Conservation (phyloP, 768 basidiomycete species). For the Collybia sordida region DNA sequence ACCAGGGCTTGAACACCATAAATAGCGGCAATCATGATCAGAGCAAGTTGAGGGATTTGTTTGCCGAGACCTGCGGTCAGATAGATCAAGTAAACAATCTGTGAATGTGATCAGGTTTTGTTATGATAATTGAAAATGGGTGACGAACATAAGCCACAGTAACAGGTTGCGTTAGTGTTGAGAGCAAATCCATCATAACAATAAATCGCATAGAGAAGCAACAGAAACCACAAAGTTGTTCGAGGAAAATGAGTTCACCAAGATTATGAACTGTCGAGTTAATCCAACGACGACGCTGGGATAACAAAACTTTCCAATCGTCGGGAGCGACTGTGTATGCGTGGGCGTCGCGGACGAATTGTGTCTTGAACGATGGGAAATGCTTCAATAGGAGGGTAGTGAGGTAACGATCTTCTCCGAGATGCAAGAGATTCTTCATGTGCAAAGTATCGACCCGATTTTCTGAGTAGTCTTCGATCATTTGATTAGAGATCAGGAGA, state of each 20-base stretch:
- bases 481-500: slow-evolving; percentile 84
- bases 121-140: neutral
- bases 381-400: slow-evolving; percentile 95
- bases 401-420: slow-evolving; percentile 98
- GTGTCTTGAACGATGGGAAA: slow-evolving; percentile 92
- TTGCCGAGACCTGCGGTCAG: slow-evolving; percentile 66
- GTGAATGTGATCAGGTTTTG: slow-evolving; percentile 13
- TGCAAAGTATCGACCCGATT: slow-evolving; percentile 96
- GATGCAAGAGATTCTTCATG: slow-evolving; percentile 97
- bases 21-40: slow-evolving; percentile 91
- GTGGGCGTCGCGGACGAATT: slow-evolving; percentile 92
- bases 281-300: slow-evolving; percentile 99
- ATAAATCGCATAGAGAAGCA: slow-evolving; percentile 99
- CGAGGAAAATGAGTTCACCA: slow-evolving; percentile 88
- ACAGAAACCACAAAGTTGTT: slow-evolving; percentile 93
- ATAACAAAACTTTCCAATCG: slow-evolving; percentile 90
- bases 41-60: slow-evolving; percentile 74
- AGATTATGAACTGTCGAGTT: slow-evolving; percentile 99
- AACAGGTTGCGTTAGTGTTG: slow-evolving; percentile 82
- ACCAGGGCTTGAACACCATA: slow-evolving; percentile 94
- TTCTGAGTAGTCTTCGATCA: slow-evolving; percentile 92
- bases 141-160: slow-evolving; percentile 84
- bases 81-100: slow-evolving; percentile 90
- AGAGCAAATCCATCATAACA: slow-evolving; percentile 94
- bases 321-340: slow-evolving; percentile 95